Conservation (phyloP, 352 stramenopile species). For the Pythium dissimile region DNA sequence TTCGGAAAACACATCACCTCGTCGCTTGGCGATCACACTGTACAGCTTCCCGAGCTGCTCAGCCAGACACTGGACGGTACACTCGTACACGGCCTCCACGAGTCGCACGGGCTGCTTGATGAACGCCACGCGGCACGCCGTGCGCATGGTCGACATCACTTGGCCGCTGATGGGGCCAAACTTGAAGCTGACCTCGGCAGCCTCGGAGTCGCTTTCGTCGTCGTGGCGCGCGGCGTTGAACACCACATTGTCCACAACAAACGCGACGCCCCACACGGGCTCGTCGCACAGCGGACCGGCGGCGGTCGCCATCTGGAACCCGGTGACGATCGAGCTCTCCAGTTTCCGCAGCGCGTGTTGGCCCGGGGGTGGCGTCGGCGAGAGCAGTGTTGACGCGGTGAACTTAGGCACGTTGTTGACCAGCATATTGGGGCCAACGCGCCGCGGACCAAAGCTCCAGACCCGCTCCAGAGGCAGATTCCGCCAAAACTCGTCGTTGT, state of each 20-base stretch:
- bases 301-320: conserved; percentile 76
- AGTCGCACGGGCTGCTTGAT: conserved; percentile 86
- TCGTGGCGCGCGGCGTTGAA: conserved; percentile 30
- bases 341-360: conserved; percentile 45
- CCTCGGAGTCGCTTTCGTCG: not conserved
- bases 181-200: conserved; percentile 15
- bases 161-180: conserved; percentile 76
- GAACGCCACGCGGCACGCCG: conserved; percentile 66
- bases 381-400: conserved; percentile 11
- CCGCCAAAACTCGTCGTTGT: conserved; percentile 48
- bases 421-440: conserved; percentile 70
- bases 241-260: conserved; percentile 80
- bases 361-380: not conserved
- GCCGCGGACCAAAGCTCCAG: conserved; percentile 74
- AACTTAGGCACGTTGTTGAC: conserved; percentile 68
- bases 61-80: conserved; percentile 81
- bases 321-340: conserved; percentile 79
- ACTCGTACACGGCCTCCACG: conserved; percentile 90
- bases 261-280: conserved; percentile 87
- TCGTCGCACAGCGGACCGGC: conserved; percentile 89
- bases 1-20: conserved; percentile 88
- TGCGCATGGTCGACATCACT: conserved; percentile 80
- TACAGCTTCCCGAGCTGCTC: conserved; percentile 94
- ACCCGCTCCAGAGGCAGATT: conserved; percentile 48
- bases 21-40: conserved; percentile 90